phyloP scores from a whole-genome alignment of 345 rosid genomes.

The Euphorbia peplus region DNA sequence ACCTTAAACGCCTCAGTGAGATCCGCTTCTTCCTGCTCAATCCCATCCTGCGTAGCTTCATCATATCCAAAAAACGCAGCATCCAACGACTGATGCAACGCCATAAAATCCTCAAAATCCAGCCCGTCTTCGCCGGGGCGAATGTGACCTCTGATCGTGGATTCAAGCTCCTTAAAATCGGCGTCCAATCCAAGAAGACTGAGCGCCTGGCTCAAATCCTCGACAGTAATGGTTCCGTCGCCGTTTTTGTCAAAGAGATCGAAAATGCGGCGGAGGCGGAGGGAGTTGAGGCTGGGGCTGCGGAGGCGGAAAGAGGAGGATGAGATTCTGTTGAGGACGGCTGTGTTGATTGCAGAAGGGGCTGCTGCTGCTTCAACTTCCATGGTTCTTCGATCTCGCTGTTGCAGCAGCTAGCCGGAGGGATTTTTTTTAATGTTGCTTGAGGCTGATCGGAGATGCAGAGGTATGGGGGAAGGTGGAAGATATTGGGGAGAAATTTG shows the following conservation, averaged over 20 bases:
- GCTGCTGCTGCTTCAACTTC: constrained; percentile 19
- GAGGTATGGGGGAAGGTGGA: not conserved
- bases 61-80: constrained; percentile 37
- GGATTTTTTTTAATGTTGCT: not conserved
- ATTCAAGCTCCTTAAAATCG: constrained; percentile 53
- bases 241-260: constrained; percentile 82
- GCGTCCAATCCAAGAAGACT: constrained; percentile 59
- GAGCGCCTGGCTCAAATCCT: constrained; percentile 67
- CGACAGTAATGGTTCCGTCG: constrained; percentile 60
- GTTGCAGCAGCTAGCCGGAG: not conserved
- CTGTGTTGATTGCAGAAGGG: not conserved
- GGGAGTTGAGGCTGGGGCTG: constrained; percentile 27
- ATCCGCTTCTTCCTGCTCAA: constrained; percentile 59
- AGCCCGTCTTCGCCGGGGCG: constrained; percentile 56
- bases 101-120: constrained; percentile 54
- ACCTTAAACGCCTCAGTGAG: constrained; percentile 91
- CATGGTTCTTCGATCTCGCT: not conserved
- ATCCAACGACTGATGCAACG: constrained; percentile 60
- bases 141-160: constrained; percentile 49
- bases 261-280: constrained; percentile 54
- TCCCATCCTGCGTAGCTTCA: not conserved
- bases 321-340: not conserved
- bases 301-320: constrained; percentile 28
- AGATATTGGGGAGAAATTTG: too few relatives aligned
- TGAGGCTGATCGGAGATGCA: not conserved